These are phyloP conservation scores for Kazachstania bromeliacearum DNA, from an alignment of 805 yeast species.

Conservation along the genomic window DNA sequence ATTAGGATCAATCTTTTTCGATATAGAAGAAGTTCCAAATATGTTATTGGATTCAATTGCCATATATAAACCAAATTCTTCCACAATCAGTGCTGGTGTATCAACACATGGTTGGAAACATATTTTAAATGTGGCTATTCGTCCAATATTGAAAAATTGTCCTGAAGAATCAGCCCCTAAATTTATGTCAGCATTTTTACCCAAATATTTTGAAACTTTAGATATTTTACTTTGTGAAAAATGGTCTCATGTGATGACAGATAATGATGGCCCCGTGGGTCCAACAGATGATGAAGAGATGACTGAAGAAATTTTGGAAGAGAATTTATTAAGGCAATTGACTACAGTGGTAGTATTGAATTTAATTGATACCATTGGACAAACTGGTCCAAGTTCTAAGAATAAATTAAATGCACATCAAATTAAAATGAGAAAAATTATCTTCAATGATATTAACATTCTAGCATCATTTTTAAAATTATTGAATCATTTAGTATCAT, in stretches of 20 bases:
- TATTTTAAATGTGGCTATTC: slow-evolving; percentile 78
- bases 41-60: slow-evolving; percentile 81
- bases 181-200: slow-evolving; percentile 71
- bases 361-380: slow-evolving; percentile 81
- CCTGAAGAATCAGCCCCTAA: slow-evolving; percentile 58
- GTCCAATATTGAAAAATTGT: slow-evolving; percentile 82
- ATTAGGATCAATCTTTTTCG: slow-evolving; percentile 80
- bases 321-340: slow-evolving; percentile 82
- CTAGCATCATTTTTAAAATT: slow-evolving; percentile 72
- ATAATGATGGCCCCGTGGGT: slow-evolving; percentile 38
- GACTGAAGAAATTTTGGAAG: slow-evolving; percentile 98
- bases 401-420: slow-evolving; percentile 44
- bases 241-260: slow-evolving; percentile 48
- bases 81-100: slow-evolving; percentile 51
- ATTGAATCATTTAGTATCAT: slow-evolving; percentile 64
- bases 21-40: slow-evolving; percentile 70
- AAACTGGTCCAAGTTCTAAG: slow-evolving; percentile 43
- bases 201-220: slow-evolving; percentile 61
- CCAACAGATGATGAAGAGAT: slow-evolving; percentile 68
- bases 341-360: slow-evolving; percentile 86
- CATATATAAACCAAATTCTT: slow-evolving; percentile 46
- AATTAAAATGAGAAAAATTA: slow-evolving; percentile 52
- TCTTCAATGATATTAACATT: slow-evolving; percentile 53
- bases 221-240: slow-evolving; percentile 63
- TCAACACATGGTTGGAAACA: slow-evolving; percentile 97